These are phyloP conservation scores for Pseudocercospora crystallina DNA, from an alignment of 2,329 filamentous ascomycete species.

Conservation along the genomic window DNA sequence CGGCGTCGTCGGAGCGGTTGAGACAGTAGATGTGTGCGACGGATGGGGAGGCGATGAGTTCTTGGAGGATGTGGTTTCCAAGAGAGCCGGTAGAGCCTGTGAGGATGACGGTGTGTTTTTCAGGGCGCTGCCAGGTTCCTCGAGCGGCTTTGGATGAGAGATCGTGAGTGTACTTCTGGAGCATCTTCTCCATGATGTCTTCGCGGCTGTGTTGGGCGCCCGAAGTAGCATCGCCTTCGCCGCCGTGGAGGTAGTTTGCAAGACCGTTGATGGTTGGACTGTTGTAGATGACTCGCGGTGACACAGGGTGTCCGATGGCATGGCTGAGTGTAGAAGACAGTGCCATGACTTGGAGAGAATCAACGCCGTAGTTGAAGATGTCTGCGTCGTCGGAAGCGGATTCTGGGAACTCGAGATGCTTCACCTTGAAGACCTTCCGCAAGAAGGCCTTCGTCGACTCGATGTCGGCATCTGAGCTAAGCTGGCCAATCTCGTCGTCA, in stretches of 20 bases:
- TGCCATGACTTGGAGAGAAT: conserved; percentile 36
- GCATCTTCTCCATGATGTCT: conserved; percentile 30
- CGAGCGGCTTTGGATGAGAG: conserved; percentile 12
- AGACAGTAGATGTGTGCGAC: conserved; percentile 35
- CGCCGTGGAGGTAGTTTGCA: conserved; percentile 18
- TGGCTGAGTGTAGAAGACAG: conserved; percentile 29
- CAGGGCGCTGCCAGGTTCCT: background rate
- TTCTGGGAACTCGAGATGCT: conserved; percentile 14
- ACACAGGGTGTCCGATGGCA: conserved; percentile 23
- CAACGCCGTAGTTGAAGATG: conserved; percentile 36
- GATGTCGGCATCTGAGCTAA: conserved; percentile 17
- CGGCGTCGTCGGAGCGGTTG: conserved; percentile 29
- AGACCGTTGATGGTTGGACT: conserved; percentile 34
- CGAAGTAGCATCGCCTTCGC: conserved; percentile 6
- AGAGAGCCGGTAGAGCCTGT: conserved; percentile 40
- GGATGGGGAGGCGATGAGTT: conserved; percentile 26
- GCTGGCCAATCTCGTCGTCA: conserved; percentile 15
- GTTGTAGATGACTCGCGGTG: conserved; percentile 34
- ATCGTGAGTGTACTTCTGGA: conserved; percentile 32
- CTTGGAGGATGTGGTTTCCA: conserved; percentile 36
- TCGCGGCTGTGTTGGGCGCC: conserved; percentile 14
- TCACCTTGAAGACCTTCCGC: conserved; percentile 17
- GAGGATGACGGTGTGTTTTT: conserved; percentile 31
- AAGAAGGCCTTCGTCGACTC: conserved; percentile 20
- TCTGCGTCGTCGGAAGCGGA: conserved; percentile 31